These are phyloP conservation scores for Epichloe typhina DNA, from an alignment of 2,329 filamentous ascomycete genomes.

Conservation along the genomic window DNA sequence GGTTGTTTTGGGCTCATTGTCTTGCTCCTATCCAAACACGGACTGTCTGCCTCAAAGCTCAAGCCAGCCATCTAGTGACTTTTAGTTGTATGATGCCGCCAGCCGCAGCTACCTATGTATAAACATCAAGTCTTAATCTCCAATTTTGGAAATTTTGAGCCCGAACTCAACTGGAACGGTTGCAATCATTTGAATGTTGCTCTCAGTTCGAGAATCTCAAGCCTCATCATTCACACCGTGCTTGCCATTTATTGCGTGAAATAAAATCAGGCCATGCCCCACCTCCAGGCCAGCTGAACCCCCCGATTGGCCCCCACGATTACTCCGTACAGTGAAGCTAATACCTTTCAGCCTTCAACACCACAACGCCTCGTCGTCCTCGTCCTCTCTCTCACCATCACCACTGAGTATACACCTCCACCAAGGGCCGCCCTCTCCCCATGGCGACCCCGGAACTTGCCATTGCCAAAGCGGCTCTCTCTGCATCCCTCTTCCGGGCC, in stretches of 20 bases:
- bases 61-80: too few species aligned
- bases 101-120: not conserved
- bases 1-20: not conserved
- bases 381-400: not conserved
- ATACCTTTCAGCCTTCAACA: not conserved
- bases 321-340: not conserved
- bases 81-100: too few species aligned
- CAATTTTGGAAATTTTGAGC: too few species aligned
- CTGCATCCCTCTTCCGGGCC: constrained; percentile 57
- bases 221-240: too few species aligned
- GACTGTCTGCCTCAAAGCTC: too few species aligned
- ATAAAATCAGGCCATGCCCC: not conserved
- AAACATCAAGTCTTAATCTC: not conserved
- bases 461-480: constrained; percentile 68
- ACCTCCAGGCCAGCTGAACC: not conserved
- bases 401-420: not conserved
- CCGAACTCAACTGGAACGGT: too few species aligned
- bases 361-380: not conserved
- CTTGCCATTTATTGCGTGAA: not conserved
- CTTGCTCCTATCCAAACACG: not conserved
- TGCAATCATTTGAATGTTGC: too few species aligned
- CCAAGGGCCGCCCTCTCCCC: constrained; percentile 3
- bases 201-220: too few species aligned
- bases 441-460: constrained; percentile 61
- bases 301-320: not conserved